These are phyloP conservation scores for Solanum hybrid DNA, from an alignment of 305 asterid genomes.

Conservation along the genomic window DNA sequence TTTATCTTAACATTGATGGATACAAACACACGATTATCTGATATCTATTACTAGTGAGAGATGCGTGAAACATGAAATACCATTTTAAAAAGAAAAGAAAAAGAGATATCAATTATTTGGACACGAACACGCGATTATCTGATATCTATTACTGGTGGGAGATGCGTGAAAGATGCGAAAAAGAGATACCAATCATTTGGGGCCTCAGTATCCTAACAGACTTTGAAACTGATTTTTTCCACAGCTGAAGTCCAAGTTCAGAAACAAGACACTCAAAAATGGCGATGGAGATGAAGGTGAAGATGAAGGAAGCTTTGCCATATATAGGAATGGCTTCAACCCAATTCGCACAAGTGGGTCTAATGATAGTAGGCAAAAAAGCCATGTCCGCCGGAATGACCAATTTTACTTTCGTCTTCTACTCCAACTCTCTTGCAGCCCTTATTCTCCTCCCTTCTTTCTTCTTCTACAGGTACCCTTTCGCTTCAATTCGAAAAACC, in stretches of 20 bases:
- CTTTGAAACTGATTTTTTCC: not conserved
- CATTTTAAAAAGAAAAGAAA: too few relatives aligned
- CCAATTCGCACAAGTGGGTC: conserved; percentile 62
- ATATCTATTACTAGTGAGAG: too few relatives aligned
- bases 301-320: conserved; percentile 38
- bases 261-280: not conserved
- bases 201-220: not conserved
- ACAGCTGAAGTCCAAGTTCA: not conserved
- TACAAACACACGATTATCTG: too few relatives aligned
- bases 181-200: not conserved
- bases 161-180: fast-evolving
- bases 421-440: conserved; percentile 81
- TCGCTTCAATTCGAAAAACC: not conserved
- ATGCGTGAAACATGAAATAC: fast-evolving
- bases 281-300: conserved; percentile 20
- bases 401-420: conserved; percentile 60
- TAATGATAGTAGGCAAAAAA: conserved; percentile 59
- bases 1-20: not conserved
- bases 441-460: conserved; percentile 72
- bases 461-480: conserved; percentile 47
- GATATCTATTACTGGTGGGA: not conserved
- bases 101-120: not conserved
- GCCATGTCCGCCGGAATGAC: conserved; percentile 83
- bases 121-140: too few relatives aligned
- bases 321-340: conserved; percentile 57